Conservation (phyloP, 345 rosid species). For the Populus tremula region DNA sequence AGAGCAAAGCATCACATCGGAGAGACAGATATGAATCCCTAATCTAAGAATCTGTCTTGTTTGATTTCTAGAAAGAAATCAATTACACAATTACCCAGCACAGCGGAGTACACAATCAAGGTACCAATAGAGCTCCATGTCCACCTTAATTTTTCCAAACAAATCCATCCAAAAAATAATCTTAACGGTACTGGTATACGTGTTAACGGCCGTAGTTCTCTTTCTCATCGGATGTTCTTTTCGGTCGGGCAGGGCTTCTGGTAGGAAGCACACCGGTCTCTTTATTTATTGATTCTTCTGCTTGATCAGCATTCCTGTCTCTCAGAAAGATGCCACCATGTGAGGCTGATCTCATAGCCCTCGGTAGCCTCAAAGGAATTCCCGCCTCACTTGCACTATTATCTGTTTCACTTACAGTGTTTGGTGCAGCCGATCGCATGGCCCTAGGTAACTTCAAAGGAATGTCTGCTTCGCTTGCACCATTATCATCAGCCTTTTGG, state of each 20-base stretch:
- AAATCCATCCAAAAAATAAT: not conserved
- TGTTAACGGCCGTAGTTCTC: constrained; percentile 46
- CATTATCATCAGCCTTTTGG: constrained; percentile 10
- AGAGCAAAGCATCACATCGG: not conserved
- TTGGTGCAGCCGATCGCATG: constrained; percentile 62
- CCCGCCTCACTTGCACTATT: not conserved
- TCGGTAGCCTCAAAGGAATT: constrained; percentile 52
- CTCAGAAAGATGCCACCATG: constrained; percentile 54
- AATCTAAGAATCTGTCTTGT: not conserved
- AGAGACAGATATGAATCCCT: not conserved
- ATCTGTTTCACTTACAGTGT: constrained; percentile 18
- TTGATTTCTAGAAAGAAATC: constrained; percentile 18
- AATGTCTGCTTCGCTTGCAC: not conserved
- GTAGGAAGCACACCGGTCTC: constrained; percentile 37
- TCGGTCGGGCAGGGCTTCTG: constrained; percentile 42
- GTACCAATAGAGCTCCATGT: too few relatives aligned
- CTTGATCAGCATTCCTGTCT: constrained; percentile 71
- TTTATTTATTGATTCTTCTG: constrained; percentile 38
- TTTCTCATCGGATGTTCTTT: constrained; percentile 63
- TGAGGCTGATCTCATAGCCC: constrained; percentile 68
- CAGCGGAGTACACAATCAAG: not conserved
- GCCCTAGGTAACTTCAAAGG: constrained; percentile 70
- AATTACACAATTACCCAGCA: not conserved
- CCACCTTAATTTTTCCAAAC: not conserved
- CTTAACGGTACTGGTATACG: not conserved